Percentiles rank a stretch among this genome's conserved stretches.
Evolutionary conservation across 208 protist genomes (phyloP).

Genomic region (Trypanosoma mega): DNA sequence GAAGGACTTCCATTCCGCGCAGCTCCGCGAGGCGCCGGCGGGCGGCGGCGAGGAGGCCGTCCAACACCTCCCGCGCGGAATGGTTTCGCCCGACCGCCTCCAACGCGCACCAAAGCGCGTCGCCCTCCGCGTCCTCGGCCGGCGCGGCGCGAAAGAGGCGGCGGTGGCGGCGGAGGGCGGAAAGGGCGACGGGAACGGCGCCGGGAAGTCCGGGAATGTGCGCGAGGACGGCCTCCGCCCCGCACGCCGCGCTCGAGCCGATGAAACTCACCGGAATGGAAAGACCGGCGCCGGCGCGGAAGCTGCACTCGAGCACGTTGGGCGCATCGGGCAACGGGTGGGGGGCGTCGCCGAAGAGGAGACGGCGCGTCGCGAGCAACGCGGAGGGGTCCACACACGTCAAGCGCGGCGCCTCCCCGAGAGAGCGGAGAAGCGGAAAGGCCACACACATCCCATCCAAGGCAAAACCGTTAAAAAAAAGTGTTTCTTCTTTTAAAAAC

Average conservation of each 20-base stretch:
- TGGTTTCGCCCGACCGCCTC: slow-evolving; percentile 42
- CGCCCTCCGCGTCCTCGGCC: neutral
- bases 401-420: slow-evolving; percentile 14
- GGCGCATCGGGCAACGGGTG: too few relatives aligned
- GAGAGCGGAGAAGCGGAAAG: slow-evolving; percentile 27
- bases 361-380: slow-evolving; percentile 2
- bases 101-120: slow-evolving; percentile 43
- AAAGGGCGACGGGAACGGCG: slow-evolving; percentile 47
- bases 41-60: slow-evolving; percentile 43
- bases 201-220: slow-evolving; percentile 77
- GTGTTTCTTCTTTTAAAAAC: neutral
- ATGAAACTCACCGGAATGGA: slow-evolving; percentile 35
- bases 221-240: slow-evolving; percentile 36
- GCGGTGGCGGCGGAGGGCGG: slow-evolving; percentile 36
- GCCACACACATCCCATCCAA: slow-evolving; percentile 9
- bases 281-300: slow-evolving; percentile 21
- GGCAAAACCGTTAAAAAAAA: slow-evolving; percentile 13
- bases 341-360: slow-evolving; percentile 10
- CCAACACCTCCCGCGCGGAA: slow-evolving; percentile 28
- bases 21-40: slow-evolving; percentile 57
- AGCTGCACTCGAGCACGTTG: slow-evolving; percentile 16
- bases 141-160: slow-evolving; percentile 25
- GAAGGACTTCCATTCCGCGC: slow-evolving; percentile 39
- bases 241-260: slow-evolving; percentile 26
- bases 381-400: slow-evolving; percentile 8